phyloP scores from a whole-genome alignment of 2,329 filamentous ascomycete species.

The Clarireedia paspali region DNA sequence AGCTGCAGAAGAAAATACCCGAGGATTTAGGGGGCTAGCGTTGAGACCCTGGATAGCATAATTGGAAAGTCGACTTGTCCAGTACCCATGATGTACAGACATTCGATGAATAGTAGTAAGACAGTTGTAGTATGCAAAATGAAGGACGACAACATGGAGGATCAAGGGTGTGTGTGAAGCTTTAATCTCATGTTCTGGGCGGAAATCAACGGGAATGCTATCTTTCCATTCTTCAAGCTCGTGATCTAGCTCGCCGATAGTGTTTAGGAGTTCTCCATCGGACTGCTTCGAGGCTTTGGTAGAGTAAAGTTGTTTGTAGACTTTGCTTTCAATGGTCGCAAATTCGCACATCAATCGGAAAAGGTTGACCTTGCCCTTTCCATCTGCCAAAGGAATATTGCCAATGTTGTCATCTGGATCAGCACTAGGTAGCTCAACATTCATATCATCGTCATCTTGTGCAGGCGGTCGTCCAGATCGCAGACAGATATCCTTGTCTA shows the following conservation, averaged over 20 bases:
- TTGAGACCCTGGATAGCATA: constrained; percentile 94
- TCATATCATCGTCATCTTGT: constrained; percentile 81
- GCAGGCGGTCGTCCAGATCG: constrained; percentile 64
- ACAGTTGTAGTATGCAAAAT: constrained; percentile 97
- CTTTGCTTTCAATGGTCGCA: constrained; percentile 82
- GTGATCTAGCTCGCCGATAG: constrained; percentile 88
- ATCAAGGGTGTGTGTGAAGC: constrained; percentile 89
- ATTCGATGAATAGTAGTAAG: constrained; percentile 96
- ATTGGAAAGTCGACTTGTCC: constrained; percentile 90
- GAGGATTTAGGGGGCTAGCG: constrained; percentile 79
- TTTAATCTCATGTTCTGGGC: constrained; percentile 95
- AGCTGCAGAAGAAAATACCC: constrained; percentile 88
- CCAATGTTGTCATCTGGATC: constrained; percentile 89
- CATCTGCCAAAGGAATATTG: constrained; percentile 83
- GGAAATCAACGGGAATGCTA: constrained; percentile 85
- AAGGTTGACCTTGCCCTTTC: constrained; percentile 87
- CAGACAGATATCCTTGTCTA: constrained; percentile 68
- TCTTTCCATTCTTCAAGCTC: constrained; percentile 96
- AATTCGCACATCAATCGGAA: constrained; percentile 92
- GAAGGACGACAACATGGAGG: constrained; percentile 85
- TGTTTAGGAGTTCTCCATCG: constrained; percentile 87
- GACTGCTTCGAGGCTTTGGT: constrained; percentile 87
- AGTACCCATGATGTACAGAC: constrained; percentile 96
- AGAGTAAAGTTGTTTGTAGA: constrained; percentile 89
- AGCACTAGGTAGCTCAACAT: constrained; percentile 87